Conservation (phyloP, 1,284 basidiomycete species). For the Thelephora terrestris region DNA sequence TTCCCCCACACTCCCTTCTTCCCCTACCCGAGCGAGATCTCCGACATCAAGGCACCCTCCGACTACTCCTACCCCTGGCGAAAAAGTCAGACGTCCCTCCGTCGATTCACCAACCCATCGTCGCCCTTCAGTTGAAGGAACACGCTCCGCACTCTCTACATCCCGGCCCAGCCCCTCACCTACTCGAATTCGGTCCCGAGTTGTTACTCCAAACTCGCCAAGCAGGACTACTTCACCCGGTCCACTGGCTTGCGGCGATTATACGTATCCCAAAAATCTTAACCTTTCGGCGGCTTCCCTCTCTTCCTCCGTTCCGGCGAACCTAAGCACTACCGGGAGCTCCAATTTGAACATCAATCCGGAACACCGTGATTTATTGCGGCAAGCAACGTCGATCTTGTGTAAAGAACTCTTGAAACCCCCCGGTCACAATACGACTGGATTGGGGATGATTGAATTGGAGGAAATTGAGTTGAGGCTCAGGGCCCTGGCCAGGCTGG, state of each 20-base stretch:
- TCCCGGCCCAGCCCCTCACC: slow-evolving; percentile 10
- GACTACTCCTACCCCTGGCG: slow-evolving; percentile 27
- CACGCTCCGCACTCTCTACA: slow-evolving; percentile 1
- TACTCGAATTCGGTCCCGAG: slow-evolving; percentile 16
- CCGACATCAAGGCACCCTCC: slow-evolving; percentile 28
- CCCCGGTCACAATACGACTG: slow-evolving; percentile 38
- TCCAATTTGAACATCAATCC: slow-evolving; percentile 25
- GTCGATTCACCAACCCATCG: slow-evolving; percentile 13
- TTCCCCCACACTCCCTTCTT: slow-evolving; percentile 24
- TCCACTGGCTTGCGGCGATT: slow-evolving; percentile 29
- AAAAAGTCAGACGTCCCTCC: slow-evolving; percentile 7
- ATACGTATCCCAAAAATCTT: slow-evolving; percentile 29
- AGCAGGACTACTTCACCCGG: slow-evolving; percentile 33
- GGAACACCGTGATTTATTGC: slow-evolving; percentile 52
- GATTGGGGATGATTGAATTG: slow-evolving; percentile 43
- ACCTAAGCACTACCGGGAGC: slow-evolving; percentile 4
- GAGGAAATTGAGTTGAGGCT: slow-evolving; percentile 66
- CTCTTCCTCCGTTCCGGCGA: slow-evolving; percentile 13
- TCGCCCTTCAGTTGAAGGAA: slow-evolving; percentile 14
- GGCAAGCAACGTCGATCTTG: slow-evolving; percentile 47
- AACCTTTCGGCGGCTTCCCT: slow-evolving; percentile 49
- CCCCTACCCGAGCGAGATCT: slow-evolving; percentile 24
- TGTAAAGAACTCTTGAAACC: slow-evolving; percentile 56
- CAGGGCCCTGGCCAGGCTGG: slow-evolving; percentile 49
- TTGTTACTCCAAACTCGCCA: slow-evolving; percentile 18